phyloP scores from a whole-genome alignment of 2,329 filamentous ascomycete species.

The Fonsecaea monophora region DNA sequence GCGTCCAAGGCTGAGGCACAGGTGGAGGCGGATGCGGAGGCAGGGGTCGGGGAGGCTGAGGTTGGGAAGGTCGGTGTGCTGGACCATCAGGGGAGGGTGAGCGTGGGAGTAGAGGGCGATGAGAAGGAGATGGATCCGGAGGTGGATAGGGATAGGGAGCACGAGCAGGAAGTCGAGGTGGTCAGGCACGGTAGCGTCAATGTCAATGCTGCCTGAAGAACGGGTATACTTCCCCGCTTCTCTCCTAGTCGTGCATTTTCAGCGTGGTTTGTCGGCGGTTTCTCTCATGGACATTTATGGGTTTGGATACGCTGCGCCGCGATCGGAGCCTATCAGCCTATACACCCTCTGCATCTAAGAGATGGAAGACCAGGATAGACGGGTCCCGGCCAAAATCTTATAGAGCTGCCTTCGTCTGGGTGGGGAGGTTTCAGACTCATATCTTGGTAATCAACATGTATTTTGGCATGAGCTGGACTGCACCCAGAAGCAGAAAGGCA shows the following conservation, averaged over 20 bases:
- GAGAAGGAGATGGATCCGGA: too few species aligned
- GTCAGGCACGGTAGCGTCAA: not conserved
- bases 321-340: not conserved
- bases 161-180: not conserved
- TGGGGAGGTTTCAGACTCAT: too few species aligned
- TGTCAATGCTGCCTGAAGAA: not conserved
- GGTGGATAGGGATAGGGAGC: not conserved
- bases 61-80: not conserved
- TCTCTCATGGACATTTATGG: not conserved
- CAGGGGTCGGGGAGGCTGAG: not conserved
- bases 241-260: too few species aligned
- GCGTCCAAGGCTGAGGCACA: slow-evolving; percentile 7
- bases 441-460: too few species aligned
- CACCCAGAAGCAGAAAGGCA: not conserved
- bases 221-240: too few species aligned
- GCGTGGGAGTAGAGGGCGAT: too few species aligned
- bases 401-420: too few species aligned
- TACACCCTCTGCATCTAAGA: not conserved
- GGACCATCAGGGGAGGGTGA: too few species aligned
- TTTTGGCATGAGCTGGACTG: not conserved
- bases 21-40: not conserved
- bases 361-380: not conserved
- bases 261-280: too few species aligned
- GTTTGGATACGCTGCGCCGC: not conserved
- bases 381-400: not conserved